Evolutionary conservation across 2,329 filamentous ascomycete species (phyloP).

Genomic region (Exophiala calicioides): DNA sequence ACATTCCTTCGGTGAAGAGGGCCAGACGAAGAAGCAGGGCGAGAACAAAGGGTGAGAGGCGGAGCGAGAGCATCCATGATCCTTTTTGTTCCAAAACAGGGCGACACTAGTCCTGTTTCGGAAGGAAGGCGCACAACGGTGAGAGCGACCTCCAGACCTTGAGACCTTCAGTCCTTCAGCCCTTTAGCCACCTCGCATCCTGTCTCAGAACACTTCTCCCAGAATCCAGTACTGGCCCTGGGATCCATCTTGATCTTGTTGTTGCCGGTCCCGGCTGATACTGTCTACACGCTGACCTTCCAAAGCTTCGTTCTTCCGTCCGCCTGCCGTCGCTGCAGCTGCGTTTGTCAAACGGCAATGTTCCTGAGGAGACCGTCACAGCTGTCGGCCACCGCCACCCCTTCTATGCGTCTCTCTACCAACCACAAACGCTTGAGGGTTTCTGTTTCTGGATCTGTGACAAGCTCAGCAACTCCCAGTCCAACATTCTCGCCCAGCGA

Average conservation of each 20-base stretch:
- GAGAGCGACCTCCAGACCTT: neutral
- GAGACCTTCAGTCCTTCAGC: neutral
- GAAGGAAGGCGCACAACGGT: conserved; percentile 6
- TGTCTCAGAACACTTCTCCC: no score
- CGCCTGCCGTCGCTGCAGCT: conserved; percentile 2
- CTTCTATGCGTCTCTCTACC: conserved; percentile 12
- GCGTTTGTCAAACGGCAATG: conserved; percentile 17
- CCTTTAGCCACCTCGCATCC: neutral
- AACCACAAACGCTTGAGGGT: conserved; percentile 4
- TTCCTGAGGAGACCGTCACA: conserved; percentile 7
- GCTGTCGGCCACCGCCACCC: conserved; percentile 17
- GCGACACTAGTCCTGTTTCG: neutral
- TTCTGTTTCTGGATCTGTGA: conserved; percentile 4
- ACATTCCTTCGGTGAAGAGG: no score
- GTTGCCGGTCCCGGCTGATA: no score
- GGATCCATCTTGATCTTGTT: no score
- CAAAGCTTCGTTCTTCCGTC: no score
- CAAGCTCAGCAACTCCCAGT: conserved; percentile 10
- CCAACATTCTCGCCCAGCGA: conserved; percentile 11
- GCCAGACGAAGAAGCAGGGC: no score
- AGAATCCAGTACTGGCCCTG: no score
- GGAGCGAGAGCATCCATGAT: neutral
- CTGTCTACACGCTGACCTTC: no score
- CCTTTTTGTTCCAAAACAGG: conserved; percentile 3
- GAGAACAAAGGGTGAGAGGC: neutral